These are phyloP conservation scores for Suillus occidentalis DNA, from an alignment of 768 basidiomycete genomes.

Conservation along the genomic window DNA sequence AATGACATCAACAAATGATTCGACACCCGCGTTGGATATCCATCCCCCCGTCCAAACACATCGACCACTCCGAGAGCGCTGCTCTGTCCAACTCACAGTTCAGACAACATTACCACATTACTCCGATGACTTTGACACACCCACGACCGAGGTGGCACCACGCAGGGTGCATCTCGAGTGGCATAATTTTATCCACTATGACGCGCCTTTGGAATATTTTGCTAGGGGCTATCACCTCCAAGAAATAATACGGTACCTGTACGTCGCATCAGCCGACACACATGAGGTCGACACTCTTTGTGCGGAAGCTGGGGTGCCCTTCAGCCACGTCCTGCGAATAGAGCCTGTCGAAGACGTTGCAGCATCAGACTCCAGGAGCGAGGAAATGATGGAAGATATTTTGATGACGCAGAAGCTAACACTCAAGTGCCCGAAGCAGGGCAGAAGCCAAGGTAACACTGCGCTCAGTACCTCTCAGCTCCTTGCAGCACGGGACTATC, in stretches of 20 bases:
- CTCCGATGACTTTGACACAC: constrained; percentile 3
- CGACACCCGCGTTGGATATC: background rate
- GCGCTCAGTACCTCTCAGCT: constrained; percentile 36
- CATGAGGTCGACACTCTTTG: constrained; percentile 14
- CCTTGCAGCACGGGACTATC: constrained; percentile 42
- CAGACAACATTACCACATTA: constrained; percentile 9
- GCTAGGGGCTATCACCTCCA: constrained; percentile 10
- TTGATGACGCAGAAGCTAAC: constrained; percentile 2
- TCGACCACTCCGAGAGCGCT: constrained; percentile 14
- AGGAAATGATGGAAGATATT: background rate
- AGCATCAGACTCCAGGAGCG: background rate
- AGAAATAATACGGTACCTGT: constrained; percentile 15
- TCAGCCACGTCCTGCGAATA: constrained; percentile 25
- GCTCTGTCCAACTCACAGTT: constrained; percentile 11
- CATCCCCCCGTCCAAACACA: background rate
- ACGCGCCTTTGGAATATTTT: background rate
- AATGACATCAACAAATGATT: background rate
- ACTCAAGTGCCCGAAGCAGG: background rate
- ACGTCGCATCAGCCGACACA: constrained; percentile 20
- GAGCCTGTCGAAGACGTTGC: background rate
- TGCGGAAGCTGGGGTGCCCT: constrained; percentile 11
- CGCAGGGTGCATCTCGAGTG: constrained; percentile 3
- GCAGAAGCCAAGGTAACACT: constrained; percentile 9
- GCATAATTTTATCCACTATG: background rate
- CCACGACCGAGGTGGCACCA: background rate